These are phyloP conservation scores for Termitomyces sp. DNA, from an alignment of 768 basidiomycete genomes.

Conservation along the genomic window DNA sequence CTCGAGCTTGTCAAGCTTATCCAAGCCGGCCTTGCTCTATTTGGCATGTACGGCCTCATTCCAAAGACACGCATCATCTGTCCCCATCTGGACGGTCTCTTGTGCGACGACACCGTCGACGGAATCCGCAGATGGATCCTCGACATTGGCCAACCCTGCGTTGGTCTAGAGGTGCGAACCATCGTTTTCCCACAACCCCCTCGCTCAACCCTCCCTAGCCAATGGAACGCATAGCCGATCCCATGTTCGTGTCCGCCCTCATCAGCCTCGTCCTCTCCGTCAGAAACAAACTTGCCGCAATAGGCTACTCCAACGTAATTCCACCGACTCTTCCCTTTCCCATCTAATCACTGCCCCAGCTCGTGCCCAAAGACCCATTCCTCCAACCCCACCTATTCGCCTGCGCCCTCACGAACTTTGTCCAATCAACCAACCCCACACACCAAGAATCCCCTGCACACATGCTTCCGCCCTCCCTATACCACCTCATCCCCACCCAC, in stretches of 20 bases:
- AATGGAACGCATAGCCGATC: slow-evolving; percentile 70
- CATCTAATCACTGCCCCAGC: slow-evolving; percentile 8
- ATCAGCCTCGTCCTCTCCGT: slow-evolving; percentile 62
- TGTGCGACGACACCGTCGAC: slow-evolving; percentile 74
- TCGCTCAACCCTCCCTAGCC: slow-evolving; percentile 32
- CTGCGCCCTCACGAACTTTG: slow-evolving; percentile 37
- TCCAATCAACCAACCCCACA: slow-evolving; percentile 18
- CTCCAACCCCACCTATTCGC: slow-evolving; percentile 59
- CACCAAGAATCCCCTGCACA: slow-evolving; percentile 1
- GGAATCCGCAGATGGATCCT: slow-evolving; percentile 65
- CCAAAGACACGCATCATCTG: background rate
- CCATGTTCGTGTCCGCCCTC: slow-evolving; percentile 62
- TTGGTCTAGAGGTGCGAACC: slow-evolving; percentile 53
- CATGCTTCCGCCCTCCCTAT: slow-evolving; percentile 4
- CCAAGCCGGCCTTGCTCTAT: slow-evolving; percentile 66
- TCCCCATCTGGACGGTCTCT: slow-evolving; percentile 51
- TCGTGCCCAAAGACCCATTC: slow-evolving; percentile 75
- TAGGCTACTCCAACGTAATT: slow-evolving; percentile 40
- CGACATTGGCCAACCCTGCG: slow-evolving; percentile 56
- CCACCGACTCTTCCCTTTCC: background rate
- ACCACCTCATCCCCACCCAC: slow-evolving; percentile 1
- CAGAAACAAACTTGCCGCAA: slow-evolving; percentile 63
- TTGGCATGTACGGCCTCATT: slow-evolving; percentile 47
- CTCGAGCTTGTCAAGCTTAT: slow-evolving; percentile 73
- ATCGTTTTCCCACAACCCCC: background rate